Percentiles rank a stretch among this genome's conserved stretches.
Evolutionary conservation across 192 early-diverging fungal genomes (phyloP).

Genomic region (Gorgonomyces haynaldii): DNA sequence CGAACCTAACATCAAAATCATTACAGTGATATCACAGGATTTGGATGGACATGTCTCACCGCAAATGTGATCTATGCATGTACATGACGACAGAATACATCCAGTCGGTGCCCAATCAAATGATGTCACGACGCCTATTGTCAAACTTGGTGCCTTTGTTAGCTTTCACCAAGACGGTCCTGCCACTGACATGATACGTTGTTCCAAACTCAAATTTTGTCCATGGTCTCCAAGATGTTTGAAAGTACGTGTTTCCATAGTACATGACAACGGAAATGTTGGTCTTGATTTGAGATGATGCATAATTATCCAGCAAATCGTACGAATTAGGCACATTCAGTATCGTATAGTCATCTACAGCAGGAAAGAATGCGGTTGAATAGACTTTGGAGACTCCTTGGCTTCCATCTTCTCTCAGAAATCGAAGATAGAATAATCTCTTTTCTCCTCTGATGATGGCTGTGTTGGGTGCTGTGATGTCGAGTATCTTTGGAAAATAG

Average conservation of each 20-base stretch:
- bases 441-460: not conserved
- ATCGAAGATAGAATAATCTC: not conserved
- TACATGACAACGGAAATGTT: constrained; percentile 20
- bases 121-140: not conserved
- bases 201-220: constrained; percentile 5
- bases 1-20: constrained; percentile 8
- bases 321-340: constrained; percentile 22
- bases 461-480: not conserved
- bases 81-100: constrained; percentile 28
- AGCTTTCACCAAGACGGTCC: constrained; percentile 21
- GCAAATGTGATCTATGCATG: constrained; percentile 32
- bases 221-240: constrained; percentile 6
- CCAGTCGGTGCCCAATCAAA: constrained; percentile 25
- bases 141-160: constrained; percentile 19
- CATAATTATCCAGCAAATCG: not conserved
- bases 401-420: not conserved
- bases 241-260: constrained; percentile 12
- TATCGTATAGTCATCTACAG: constrained; percentile 30
- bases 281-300: not conserved
- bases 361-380: constrained; percentile 30
- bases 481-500: not conserved
- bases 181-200: constrained; percentile 20
- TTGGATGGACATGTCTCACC: constrained; percentile 12
- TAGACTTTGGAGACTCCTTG: not conserved
- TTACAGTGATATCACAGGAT: constrained; percentile 15